These are phyloP conservation scores for Phaeomoniella chlamydospora DNA, from an alignment of 2,329 filamentous ascomycete species.

Conservation along the genomic window DNA sequence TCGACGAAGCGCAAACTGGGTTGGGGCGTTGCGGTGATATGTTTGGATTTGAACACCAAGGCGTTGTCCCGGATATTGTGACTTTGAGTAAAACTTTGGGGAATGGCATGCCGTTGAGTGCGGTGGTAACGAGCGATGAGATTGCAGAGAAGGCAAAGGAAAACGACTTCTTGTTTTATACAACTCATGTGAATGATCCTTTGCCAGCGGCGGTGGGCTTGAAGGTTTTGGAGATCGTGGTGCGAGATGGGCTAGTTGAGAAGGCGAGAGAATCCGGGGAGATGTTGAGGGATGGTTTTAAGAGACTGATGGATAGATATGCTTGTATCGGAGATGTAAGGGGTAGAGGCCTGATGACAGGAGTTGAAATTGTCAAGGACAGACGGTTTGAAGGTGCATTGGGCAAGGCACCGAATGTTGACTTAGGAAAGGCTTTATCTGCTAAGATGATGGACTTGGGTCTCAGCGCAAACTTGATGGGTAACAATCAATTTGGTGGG, in stretches of 20 bases:
- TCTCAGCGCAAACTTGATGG: slow-evolving; percentile 42
- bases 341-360: slow-evolving; percentile 43
- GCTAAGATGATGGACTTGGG: slow-evolving; percentile 36
- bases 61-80: slow-evolving; percentile 42
- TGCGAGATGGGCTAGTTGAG: slow-evolving; percentile 37
- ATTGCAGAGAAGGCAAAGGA: slow-evolving; percentile 36
- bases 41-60: slow-evolving; percentile 44
- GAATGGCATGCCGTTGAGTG: slow-evolving; percentile 43
- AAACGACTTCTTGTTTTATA: slow-evolving; percentile 41
- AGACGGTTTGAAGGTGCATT: slow-evolving; percentile 9
- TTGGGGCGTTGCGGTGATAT: slow-evolving; percentile 41
- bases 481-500: slow-evolving; percentile 38
- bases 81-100: slow-evolving; percentile 48
- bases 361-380: slow-evolving; percentile 43
- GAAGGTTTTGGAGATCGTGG: slow-evolving; percentile 48
- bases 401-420: slow-evolving; percentile 32
- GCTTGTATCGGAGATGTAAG: slow-evolving; percentile 49
- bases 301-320: slow-evolving; percentile 32
- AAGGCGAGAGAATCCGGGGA: slow-evolving; percentile 29
- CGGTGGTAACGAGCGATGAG: slow-evolving; percentile 39
- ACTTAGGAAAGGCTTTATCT: slow-evolving; percentile 33
- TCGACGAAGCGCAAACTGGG: slow-evolving; percentile 47
- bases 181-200: slow-evolving; percentile 49
- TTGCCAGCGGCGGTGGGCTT: slow-evolving; percentile 44
- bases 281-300: slow-evolving; percentile 33